phyloP scores from a whole-genome alignment of 345 rosid species.

The Dimocarpus longan region DNA sequence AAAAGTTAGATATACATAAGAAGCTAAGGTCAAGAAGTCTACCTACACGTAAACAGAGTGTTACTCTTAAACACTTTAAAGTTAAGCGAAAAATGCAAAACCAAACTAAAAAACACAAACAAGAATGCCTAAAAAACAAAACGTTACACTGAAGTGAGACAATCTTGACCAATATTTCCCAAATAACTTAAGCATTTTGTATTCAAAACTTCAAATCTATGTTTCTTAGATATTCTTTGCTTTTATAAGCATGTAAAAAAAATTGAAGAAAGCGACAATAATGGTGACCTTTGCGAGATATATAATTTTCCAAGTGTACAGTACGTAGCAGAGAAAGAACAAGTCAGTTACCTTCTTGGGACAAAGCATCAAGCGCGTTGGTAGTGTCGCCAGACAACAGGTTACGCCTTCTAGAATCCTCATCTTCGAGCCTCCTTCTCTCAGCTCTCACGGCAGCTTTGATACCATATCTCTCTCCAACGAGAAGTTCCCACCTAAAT shows the following conservation, averaged over 20 bases:
- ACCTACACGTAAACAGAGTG: neutral
- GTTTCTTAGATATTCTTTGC: neutral
- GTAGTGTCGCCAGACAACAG: conserved; percentile 50
- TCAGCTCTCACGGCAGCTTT: conserved; percentile 96
- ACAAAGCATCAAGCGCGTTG: conserved; percentile 74
- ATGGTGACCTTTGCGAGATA: neutral
- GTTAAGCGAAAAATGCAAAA: neutral
- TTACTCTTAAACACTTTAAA: neutral
- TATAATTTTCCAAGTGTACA: no score
- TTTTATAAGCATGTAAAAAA: neutral
- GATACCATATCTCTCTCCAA: conserved; percentile 90
- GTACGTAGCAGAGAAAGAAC: neutral
- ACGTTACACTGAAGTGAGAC: neutral
- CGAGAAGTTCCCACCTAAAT: conserved; percentile 90
- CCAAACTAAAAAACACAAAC: neutral
- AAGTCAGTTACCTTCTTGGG: conserved; percentile 72
- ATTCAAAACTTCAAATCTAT: neutral
- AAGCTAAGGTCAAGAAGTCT: neutral
- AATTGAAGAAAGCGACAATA: neutral
- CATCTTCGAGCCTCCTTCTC: conserved; percentile 71
- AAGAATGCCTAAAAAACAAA: neutral
- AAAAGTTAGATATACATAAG: neutral
- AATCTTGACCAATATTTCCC: neutral
- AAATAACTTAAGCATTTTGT: conserved; percentile 2
- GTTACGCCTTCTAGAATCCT: conserved; percentile 57